Conservation (phyloP, 2,329 filamentous ascomycete species). For the Fusarium sp. region DNA sequence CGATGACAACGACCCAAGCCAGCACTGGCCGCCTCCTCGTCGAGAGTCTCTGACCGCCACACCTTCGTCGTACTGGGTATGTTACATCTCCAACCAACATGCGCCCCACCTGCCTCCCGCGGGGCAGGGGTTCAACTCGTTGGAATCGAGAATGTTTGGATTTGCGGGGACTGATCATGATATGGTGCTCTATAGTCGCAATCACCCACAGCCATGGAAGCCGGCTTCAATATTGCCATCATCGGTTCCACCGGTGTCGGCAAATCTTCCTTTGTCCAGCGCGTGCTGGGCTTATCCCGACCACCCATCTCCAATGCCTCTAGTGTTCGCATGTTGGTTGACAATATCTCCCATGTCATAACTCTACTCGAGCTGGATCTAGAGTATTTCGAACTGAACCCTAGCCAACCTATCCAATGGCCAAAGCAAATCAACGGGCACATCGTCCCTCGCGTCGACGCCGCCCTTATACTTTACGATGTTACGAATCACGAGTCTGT, state of each 20-base stretch:
- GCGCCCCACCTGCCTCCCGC: conserved; percentile 32
- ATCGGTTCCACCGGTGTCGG: conserved; percentile 72
- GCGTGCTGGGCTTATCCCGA: conserved; percentile 63
- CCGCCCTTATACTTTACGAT: conserved; percentile 86
- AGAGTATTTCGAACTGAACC: conserved; percentile 68
- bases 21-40: conserved; percentile 56
- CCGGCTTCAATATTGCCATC: conserved; percentile 67
- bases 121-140: conserved; percentile 36
- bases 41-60: conserved; percentile 58
- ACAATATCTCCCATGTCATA: conserved; percentile 64
- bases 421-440: conserved; percentile 73
- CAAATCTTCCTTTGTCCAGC: conserved; percentile 73
- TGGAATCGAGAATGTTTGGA: conserved; percentile 7
- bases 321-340: conserved; percentile 64
- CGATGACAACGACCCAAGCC: conserved; percentile 42
- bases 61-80: conserved; percentile 51
- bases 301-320: conserved; percentile 63
- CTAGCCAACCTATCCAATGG: conserved; percentile 67
- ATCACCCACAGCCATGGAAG: conserved; percentile 58
- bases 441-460: conserved; percentile 78
- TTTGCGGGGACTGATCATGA: conserved; percentile 41
- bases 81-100: conserved; percentile 42
- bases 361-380: conserved; percentile 71
- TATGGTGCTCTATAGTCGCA: conserved; percentile 44
- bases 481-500: conserved; percentile 80